Percentiles rank a stretch among this genome's conserved stretches.
phyloP scores from a whole-genome alignment of 257 asterid species.

The Solanum piurae region DNA sequence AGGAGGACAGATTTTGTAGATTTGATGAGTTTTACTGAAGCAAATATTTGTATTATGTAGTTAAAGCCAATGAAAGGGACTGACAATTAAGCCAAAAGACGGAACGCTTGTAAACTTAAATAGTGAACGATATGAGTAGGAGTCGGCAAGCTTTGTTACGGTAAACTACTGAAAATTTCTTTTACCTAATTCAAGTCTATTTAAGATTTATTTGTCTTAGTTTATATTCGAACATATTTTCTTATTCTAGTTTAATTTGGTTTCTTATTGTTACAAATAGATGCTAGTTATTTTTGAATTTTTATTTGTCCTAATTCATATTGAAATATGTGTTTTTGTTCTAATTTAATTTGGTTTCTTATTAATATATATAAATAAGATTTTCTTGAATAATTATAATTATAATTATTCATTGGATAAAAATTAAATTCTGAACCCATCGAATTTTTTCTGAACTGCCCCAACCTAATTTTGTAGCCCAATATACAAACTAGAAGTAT shows the following conservation, averaged over 20 bases:
- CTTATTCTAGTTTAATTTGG: too few species aligned
- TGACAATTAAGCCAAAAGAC: background rate
- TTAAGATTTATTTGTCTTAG: too few species aligned
- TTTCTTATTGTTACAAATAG: too few species aligned
- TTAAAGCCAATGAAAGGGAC: background rate
- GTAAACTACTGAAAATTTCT: background rate
- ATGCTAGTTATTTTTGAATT: too few species aligned
- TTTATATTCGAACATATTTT: background rate
- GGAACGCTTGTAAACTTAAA: background rate
- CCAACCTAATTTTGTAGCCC: background rate
- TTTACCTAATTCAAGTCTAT: background rate
- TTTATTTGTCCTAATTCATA: background rate
- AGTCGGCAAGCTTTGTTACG: background rate
- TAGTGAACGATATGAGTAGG: background rate
- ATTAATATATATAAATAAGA: too few species aligned
- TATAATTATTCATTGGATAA: too few species aligned
- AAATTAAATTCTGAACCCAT: background rate
- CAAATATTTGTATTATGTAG: background rate
- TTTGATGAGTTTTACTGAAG: background rate
- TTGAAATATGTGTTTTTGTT: background rate
- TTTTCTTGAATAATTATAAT: too few species aligned
- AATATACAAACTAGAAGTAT: background rate
- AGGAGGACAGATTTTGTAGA: background rate
- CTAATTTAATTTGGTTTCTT: too few species aligned
- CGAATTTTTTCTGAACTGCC: background rate